Evolutionary conservation across 176 grass and related monocot species (phyloP), one percentile per base, ranked within the genome.

Genomic region (Musa itinerans): DNA sequence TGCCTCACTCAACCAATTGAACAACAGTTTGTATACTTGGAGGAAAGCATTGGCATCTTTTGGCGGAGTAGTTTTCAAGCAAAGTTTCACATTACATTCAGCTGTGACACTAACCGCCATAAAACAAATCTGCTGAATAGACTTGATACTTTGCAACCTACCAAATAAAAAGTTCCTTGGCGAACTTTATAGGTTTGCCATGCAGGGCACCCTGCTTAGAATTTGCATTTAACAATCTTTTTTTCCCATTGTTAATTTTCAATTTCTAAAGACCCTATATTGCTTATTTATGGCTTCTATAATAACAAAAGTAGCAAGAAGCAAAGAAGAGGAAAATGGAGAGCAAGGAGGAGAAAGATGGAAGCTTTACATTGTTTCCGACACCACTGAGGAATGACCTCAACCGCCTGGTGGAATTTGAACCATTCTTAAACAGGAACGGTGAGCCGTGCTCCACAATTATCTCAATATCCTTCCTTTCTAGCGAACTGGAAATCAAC

Each of bases 371-470:
- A 80, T 82, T 51, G 53, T 10, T 65, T n/a, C 74, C 77, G 63
- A 77, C 50, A 26, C 74, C 65, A 3, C 65, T 82, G 50, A 93
- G 73, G 88, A 85, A 98, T 52, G 68, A 83, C 57, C 24, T 75
- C 78, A 98, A 77, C 11, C 88, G 80, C 77, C 72, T 81, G 1
- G 34, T 76, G 50, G 90, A 98, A 78, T 50, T 73, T 49, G 85
- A 86, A 64, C 88, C 84, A 50, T 89, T 79, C 77, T 67, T 98
- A 81, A 98, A 98, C 63, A 98, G 68, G 54, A 78, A 63, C 2
- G 94, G 90, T 5, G 80, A 78, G 11, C 17, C 79, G 9, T 81
- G 91, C 67, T 84, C 69, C 62, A 91, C 86, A 68, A 98, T 72
- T 51, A 91, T 80, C 83, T 81, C 73, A 10, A 98, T 74, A 74